Evolutionary conservation across 1,139 yeast genomes (phyloP).

Genomic region (Suhomyces ambrosiae): DNA sequence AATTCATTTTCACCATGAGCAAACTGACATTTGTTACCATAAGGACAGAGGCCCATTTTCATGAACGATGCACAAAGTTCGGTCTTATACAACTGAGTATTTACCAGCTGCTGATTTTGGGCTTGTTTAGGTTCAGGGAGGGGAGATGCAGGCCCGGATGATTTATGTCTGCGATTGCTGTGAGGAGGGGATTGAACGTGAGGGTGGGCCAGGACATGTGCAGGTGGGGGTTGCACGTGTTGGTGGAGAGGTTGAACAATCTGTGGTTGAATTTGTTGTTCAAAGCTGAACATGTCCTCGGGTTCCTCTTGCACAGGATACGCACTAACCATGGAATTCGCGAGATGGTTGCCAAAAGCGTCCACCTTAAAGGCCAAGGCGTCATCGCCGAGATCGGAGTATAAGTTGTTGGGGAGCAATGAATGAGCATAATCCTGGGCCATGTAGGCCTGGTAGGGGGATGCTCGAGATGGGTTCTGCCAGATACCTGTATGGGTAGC

Average conservation of each 20-base stretch:
- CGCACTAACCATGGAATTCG: not conserved
- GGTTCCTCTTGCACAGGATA: slow-evolving; percentile 11
- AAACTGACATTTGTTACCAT: slow-evolving; percentile 90
- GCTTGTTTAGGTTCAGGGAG: slow-evolving; percentile 10
- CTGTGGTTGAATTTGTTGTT: slow-evolving; percentile 22
- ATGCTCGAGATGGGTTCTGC: slow-evolving; percentile 2
- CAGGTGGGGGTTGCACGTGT: slow-evolving; percentile 3
- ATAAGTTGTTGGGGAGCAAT: slow-evolving; percentile 23
- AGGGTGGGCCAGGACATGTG: not conserved
- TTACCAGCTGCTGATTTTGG: slow-evolving; percentile 40
- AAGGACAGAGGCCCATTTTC: slow-evolving; percentile 77
- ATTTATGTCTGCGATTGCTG: not conserved
- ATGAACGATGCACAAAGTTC: slow-evolving; percentile 83
- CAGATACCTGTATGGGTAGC: slow-evolving; percentile 1
- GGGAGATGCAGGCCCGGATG: no score
- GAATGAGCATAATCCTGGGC: slow-evolving; percentile 22
- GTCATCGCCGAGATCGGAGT: slow-evolving; percentile 12
- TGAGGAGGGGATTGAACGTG: no score
- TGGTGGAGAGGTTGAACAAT: slow-evolving; percentile 1
- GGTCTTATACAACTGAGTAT: slow-evolving; percentile 81
- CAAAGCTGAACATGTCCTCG: slow-evolving; percentile 31
- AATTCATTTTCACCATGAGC: slow-evolving; percentile 87
- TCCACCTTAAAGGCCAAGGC: not conserved
- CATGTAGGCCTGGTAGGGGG: slow-evolving; percentile 2
- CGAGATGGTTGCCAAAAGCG: not conserved